phyloP scores from a whole-genome alignment of 2,329 filamentous ascomycete genomes.

The Epichloe hybrida region DNA sequence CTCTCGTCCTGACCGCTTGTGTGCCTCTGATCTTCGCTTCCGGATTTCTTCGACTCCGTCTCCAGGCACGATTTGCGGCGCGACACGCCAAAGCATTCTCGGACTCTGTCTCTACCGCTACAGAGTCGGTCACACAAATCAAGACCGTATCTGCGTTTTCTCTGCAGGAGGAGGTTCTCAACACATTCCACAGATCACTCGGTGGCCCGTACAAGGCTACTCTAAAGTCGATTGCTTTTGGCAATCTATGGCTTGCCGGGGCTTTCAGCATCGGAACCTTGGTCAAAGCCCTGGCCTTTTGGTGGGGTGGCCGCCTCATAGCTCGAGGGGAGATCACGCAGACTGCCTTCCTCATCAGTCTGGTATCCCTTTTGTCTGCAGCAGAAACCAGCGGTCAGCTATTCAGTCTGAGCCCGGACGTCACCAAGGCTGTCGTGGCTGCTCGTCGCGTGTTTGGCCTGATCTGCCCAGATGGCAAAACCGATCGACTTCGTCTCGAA shows the following conservation, averaged over 20 bases:
- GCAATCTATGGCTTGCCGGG: slow-evolving; percentile 47
- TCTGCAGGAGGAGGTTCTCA: slow-evolving; percentile 36
- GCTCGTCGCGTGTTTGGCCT: slow-evolving; percentile 30
- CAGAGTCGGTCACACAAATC: slow-evolving; percentile 53
- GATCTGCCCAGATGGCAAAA: slow-evolving; percentile 9
- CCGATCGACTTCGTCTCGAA: neutral
- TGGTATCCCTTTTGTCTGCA: slow-evolving; percentile 46
- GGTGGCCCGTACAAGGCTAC: slow-evolving; percentile 40
- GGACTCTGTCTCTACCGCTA: slow-evolving; percentile 48
- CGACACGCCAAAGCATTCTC: slow-evolving; percentile 52
- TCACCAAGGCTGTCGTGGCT: slow-evolving; percentile 16
- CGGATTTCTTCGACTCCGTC: slow-evolving; percentile 54
- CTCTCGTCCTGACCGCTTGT: slow-evolving; percentile 54
- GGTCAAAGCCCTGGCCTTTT: slow-evolving; percentile 64
- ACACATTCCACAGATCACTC: slow-evolving; percentile 38
- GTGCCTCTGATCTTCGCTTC: slow-evolving; percentile 56
- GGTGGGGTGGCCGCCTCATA: slow-evolving; percentile 65
- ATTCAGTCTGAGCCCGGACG: slow-evolving; percentile 49
- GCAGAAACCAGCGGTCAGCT: slow-evolving; percentile 47
- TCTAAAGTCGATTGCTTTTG: slow-evolving; percentile 32
- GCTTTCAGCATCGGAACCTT: slow-evolving; percentile 49
- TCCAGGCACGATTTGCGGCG: slow-evolving; percentile 47
- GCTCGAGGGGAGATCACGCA: slow-evolving; percentile 49
- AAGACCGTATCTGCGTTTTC: slow-evolving; percentile 47
- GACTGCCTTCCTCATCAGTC: slow-evolving; percentile 61